These are phyloP conservation scores for Epicoccum sorghinum DNA, from an alignment of 2,329 filamentous ascomycete genomes.

Conservation along the genomic window DNA sequence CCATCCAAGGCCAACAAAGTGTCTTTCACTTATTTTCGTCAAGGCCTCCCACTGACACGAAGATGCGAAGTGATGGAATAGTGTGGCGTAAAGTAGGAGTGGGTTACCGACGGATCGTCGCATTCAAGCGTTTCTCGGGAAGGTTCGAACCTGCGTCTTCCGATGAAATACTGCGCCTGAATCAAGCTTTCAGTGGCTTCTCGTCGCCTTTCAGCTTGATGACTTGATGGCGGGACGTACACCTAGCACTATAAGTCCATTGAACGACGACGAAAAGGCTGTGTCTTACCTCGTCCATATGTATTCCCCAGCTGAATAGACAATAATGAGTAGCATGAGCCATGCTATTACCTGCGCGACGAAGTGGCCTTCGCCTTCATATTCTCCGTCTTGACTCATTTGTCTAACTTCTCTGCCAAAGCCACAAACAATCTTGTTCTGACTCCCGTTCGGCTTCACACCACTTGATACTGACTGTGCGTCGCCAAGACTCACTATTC, in stretches of 20 bases:
- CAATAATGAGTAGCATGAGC: slow-evolving; percentile 24
- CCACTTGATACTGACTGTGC: slow-evolving; percentile 7
- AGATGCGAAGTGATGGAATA: no score
- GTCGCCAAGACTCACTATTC: slow-evolving; percentile 17
- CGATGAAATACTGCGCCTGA: background rate
- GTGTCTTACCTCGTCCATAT: slow-evolving; percentile 28
- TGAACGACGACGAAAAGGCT: background rate
- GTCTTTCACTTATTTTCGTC: no score
- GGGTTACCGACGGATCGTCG: no score
- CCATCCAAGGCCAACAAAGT: no score
- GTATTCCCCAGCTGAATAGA: slow-evolving; percentile 27
- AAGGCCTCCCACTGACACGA: no score
- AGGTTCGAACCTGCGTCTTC: no score
- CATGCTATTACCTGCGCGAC: slow-evolving; percentile 25
- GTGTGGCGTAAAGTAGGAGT: no score
- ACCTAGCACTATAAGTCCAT: slow-evolving; percentile 19
- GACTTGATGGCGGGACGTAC: slow-evolving; percentile 7
- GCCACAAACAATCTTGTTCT: slow-evolving; percentile 34
- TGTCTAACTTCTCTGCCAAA: slow-evolving; percentile 29
- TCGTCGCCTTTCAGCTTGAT: slow-evolving; percentile 34
- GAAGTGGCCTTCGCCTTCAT: slow-evolving; percentile 18
- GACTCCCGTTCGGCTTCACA: slow-evolving; percentile 11
- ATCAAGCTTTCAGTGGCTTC: slow-evolving; percentile 21
- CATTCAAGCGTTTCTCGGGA: no score
- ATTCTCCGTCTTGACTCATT: slow-evolving; percentile 5